phyloP scores from a whole-genome alignment of 2,329 filamentous ascomycete genomes.

The Sclerotinia glacialis region DNA sequence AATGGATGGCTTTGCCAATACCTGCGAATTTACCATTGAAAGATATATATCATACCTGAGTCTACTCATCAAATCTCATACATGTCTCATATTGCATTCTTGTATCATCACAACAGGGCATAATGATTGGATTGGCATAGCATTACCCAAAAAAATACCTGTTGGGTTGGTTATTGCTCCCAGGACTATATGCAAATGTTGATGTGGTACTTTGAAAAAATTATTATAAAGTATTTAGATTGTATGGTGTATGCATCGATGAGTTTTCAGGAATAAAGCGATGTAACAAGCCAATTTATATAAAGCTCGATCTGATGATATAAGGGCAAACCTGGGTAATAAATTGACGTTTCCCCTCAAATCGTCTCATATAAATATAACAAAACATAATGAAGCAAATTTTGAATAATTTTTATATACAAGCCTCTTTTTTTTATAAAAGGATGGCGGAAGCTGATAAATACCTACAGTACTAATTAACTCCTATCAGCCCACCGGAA shows the following conservation, averaged over 20 bases:
- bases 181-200: neutral
- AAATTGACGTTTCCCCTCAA: neutral
- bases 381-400: neutral
- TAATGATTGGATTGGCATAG: neutral
- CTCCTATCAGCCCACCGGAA: no score
- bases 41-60: neutral
- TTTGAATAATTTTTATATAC: neutral
- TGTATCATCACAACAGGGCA: neutral
- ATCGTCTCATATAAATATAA: constrained; percentile 1
- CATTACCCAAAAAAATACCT: neutral
- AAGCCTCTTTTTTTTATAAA: neutral
- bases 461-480: no score
- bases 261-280: neutral
- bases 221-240: neutral
- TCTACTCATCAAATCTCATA: neutral
- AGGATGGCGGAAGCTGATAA: neutral
- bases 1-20: neutral
- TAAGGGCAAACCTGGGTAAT: neutral
- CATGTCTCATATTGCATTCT: neutral
- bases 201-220: neutral
- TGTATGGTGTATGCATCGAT: neutral
- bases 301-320: neutral
- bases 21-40: neutral
- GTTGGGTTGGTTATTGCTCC: neutral
- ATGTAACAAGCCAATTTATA: neutral